Conservation (phyloP, 2,329 filamentous ascomycete genomes). For the Alternaria sp. region DNA sequence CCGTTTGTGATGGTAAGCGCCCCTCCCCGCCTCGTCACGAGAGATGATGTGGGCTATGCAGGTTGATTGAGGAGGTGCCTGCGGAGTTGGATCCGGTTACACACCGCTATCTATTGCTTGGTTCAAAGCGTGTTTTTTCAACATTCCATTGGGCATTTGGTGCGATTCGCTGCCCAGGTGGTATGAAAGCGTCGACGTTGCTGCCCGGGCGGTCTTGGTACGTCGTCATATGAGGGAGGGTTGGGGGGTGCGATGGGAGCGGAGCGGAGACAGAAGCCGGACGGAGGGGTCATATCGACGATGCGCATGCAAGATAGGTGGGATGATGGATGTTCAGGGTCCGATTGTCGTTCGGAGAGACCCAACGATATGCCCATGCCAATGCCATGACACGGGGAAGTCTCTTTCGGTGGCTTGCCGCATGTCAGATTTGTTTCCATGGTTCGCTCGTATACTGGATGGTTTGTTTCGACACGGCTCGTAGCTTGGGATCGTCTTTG, state of each 20-base stretch:
- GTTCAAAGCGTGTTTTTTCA: neutral
- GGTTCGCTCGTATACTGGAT: neutral
- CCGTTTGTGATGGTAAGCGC: constrained; percentile 1
- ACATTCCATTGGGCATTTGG: neutral
- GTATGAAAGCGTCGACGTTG: neutral
- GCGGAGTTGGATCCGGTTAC: constrained; percentile 1
- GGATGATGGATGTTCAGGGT: neutral
- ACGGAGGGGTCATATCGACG: neutral
- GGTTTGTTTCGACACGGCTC: neutral
- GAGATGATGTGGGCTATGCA: neutral
- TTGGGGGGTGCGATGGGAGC: neutral
- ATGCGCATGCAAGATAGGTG: neutral
- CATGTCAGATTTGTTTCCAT: neutral
- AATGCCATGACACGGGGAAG: neutral
- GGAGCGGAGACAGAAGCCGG: neutral
- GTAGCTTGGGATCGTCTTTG: neutral
- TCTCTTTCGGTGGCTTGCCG: neutral
- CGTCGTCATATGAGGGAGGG: neutral
- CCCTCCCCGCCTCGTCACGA: neutral
- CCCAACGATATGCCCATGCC: neutral
- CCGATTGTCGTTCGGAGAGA: neutral
- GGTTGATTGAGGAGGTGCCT: neutral
- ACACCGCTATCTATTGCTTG: constrained; percentile 1
- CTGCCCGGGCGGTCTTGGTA: neutral
- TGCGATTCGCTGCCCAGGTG: neutral